phyloP scores from a whole-genome alignment of 768 basidiomycete species.

The Podaxis sp. region DNA sequence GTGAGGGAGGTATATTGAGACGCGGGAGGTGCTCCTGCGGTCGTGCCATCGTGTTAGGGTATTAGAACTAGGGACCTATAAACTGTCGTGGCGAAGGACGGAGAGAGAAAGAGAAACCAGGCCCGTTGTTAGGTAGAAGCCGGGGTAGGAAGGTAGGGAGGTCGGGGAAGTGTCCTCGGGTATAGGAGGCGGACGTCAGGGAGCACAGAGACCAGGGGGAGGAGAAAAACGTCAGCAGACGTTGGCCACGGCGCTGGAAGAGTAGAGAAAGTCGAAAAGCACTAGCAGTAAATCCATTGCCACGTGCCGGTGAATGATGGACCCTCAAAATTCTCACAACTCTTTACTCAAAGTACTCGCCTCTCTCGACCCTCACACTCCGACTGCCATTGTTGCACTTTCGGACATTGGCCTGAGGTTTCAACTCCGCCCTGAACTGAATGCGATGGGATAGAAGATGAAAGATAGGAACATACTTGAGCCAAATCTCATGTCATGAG shows the following conservation, averaged over 20 bases:
- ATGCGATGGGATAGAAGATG: not conserved
- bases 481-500: not conserved
- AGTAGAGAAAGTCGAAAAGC: not conserved
- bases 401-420: too few species aligned
- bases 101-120: not conserved
- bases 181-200: not conserved
- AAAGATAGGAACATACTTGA: not conserved
- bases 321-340: conserved; percentile 4
- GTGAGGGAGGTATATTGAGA: conserved; percentile 54
- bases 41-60: conserved; percentile 34
- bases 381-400: too few species aligned
- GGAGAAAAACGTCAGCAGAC: not conserved
- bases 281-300: conserved; percentile 5
- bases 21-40: conserved; percentile 52
- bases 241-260: conserved; percentile 1
- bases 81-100: not conserved
- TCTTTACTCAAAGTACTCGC: not conserved
- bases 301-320: conserved; percentile 10
- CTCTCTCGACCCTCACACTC: not conserved
- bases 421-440: too few species aligned
- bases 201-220: not conserved
- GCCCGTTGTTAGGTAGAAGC: not conserved
- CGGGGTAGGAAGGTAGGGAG: not conserved
- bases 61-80: not conserved
- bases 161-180: not conserved